Evolutionary conservation across 768 basidiomycete species (phyloP), one percentile per base, ranked within the genome.

Genomic region (Leccinum olivaceopallidum): DNA sequence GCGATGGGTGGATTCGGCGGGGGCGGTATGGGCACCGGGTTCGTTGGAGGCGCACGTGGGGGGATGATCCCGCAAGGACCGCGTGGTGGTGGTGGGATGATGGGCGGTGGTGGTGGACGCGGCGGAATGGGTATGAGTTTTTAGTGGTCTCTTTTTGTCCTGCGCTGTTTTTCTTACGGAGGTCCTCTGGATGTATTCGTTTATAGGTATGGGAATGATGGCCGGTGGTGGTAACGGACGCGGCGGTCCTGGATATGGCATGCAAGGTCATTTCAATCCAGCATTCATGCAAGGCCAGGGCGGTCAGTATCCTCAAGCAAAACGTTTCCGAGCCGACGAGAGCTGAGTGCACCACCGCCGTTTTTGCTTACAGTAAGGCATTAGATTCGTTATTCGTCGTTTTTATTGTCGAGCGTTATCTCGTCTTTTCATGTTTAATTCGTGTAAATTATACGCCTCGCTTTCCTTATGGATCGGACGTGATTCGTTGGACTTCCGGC

Each of bases 261-360:
- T 75, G 63, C 80, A 80, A 67, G 87, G 88, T 16, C 87, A 90
- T 75, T 85, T 88, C 77, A 90, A 90, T 70, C 88, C 89, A 4
- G 85, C 87, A 22, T 90, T 91, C 71, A 84, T 87, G 79, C 81
- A 80, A 68, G 77, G 71, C 10, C 74, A 77, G 58, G 78, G 76
- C 14, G 80, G 78, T 22, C 75, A 76, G 60, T 77, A 73, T 62
- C 76, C 71, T 44, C 79, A 78, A 32, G 78, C 83, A 64, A 86
- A 86, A 65, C 75, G 85, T 34, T 84, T 80, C 70, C 79, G 85
- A 60, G 72, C 76, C 55, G 85, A 86, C 50, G 80, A 78, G 65
- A 76, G 75, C 52, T 80, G 57, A 64, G 44, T 24, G n/a, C 13
- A 26, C 8, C n/a, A 14, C 20, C 6, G 6, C 13, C 14, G 6